Conservation (phyloP, 148 eudicot genomes). For the Cornus suecica region DNA sequence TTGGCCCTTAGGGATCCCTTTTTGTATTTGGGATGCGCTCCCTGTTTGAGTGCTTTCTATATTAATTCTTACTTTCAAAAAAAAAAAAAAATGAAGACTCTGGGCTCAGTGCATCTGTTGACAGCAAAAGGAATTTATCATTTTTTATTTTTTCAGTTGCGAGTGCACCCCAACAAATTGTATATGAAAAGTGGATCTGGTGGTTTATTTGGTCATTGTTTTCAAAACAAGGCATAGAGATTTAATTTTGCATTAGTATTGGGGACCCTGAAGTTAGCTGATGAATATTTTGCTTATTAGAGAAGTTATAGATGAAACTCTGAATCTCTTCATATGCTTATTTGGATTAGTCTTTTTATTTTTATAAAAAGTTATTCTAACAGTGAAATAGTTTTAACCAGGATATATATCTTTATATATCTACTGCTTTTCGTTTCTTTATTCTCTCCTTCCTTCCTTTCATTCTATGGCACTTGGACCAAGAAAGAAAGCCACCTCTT, state of each 20-base stretch:
- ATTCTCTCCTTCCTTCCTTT: background rate
- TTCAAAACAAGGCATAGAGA: background rate
- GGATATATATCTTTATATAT: background rate
- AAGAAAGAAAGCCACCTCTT: background rate
- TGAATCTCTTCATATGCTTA: background rate
- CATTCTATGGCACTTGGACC: background rate
- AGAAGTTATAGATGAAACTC: background rate
- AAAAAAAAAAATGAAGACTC: no score
- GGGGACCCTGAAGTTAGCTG: background rate
- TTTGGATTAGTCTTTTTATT: constrained; percentile 1
- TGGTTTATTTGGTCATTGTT: background rate
- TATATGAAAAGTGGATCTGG: background rate
- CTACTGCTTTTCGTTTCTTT: background rate
- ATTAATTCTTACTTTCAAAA: no score
- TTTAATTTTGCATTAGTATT: background rate
- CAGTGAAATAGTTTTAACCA: background rate
- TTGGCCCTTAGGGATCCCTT: no score
- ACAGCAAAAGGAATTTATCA: background rate
- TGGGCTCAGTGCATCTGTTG: background rate
- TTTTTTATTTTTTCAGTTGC: background rate
- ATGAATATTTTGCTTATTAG: background rate
- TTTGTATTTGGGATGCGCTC: no score
- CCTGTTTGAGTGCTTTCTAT: no score
- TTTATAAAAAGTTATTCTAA: background rate
- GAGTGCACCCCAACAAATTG: background rate